Evolutionary conservation across 75 land plant species (phyloP).

Genomic region (Cunninghamia lanceolata): DNA sequence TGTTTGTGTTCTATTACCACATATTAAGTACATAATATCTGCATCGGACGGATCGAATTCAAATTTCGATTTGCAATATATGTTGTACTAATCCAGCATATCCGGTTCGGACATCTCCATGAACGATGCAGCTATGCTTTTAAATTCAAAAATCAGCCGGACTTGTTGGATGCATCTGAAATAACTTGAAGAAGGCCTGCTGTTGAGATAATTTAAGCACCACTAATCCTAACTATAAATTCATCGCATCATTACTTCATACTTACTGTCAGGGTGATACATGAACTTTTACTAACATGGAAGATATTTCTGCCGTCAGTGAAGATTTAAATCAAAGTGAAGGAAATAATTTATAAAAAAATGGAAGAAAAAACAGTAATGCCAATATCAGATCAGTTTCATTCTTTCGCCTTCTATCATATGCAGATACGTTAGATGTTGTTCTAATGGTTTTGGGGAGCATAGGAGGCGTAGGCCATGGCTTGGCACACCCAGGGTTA

Average conservation of each 20-base stretch:
- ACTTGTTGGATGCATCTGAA: neutral
- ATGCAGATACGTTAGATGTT: conserved; percentile 45
- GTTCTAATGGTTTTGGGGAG: conserved; percentile 45
- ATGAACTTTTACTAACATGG: neutral
- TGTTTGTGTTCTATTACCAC: too few species aligned
- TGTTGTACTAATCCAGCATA: neutral
- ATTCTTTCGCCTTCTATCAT: conserved; percentile 36
- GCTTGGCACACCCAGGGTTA: conserved; percentile 50
- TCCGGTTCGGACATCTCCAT: neutral
- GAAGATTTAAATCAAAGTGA: neutral
- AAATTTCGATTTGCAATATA: neutral
- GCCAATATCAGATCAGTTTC: conserved; percentile 3
- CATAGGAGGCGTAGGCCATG: conserved; percentile 43
- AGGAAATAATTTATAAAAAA: neutral
- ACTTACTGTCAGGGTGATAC: neutral
- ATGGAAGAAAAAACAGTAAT: neutral
- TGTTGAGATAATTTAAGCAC: neutral
- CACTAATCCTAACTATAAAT: neutral
- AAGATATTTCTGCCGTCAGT: neutral
- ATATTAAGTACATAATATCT: too few species aligned
- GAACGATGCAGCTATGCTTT: neutral
- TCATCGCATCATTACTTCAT: neutral
- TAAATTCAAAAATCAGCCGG: neutral
- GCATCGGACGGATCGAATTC: too few species aligned
- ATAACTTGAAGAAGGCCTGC: neutral